These are phyloP conservation scores for Zopfia rhizophila DNA, from an alignment of 2,329 filamentous ascomycete species.

Conservation along the genomic window DNA sequence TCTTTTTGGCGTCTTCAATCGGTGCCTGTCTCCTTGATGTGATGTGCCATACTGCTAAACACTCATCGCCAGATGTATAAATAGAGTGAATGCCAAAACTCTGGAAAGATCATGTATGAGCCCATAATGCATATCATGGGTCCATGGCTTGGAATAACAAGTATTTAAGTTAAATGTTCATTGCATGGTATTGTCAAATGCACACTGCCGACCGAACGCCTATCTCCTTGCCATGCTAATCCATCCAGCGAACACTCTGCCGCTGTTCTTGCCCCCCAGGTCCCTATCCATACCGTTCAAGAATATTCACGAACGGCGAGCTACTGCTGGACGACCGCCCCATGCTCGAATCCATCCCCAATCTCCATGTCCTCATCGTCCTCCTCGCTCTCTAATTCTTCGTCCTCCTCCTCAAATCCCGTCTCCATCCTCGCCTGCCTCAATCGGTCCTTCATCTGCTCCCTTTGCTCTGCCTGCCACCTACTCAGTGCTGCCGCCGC, in stretches of 20 bases:
- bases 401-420: constrained; percentile 75
- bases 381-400: constrained; percentile 71
- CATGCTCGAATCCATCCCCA: constrained; percentile 36
- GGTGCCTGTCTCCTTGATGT: too few species aligned
- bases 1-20: too few species aligned
- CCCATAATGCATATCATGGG: neutral
- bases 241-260: too few species aligned
- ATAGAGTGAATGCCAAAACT: too few species aligned
- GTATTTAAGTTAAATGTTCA: constrained; percentile 8
- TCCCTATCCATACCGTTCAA: neutral
- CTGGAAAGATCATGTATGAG: too few species aligned
- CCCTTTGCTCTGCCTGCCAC: constrained; percentile 86
- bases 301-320: too few species aligned
- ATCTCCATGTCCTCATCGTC: constrained; percentile 48
- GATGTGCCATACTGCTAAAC: too few species aligned
- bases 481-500: constrained; percentile 85
- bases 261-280: too few species aligned
- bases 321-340: constrained; percentile 33
- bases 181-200: too few species aligned
- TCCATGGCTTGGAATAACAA: constrained; percentile 6
- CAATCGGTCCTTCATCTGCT: constrained; percentile 83
- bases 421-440: constrained; percentile 75
- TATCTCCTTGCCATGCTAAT: constrained; percentile 22
- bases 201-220: constrained; percentile 10
- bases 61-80: too few species aligned